Evolutionary conservation across 2,329 filamentous ascomycete genomes (phyloP), one percentile per base, ranked within the genome.

Genomic region (Penicillium paneum): DNA sequence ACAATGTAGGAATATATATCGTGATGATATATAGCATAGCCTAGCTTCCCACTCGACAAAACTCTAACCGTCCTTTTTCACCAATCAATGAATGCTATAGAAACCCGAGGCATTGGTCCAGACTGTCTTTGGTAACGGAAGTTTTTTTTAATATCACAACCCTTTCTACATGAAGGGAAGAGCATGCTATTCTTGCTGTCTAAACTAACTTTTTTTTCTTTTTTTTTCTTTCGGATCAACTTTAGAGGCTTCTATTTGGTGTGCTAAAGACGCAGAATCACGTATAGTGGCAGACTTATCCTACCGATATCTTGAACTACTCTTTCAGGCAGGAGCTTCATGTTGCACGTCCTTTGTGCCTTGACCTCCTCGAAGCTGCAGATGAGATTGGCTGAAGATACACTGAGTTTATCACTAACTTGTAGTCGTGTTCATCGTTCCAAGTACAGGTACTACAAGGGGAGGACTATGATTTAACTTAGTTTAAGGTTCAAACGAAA

Each of bases 331-430:
- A 52, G 42, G 53, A 55, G 53, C 13, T 31, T 12, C n/a, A 29
- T 35, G n/a, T 32, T 50, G 52, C 52, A 50, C 26, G 32, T 32
- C 24, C 44, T 32, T 26, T 28, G 51, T 43, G 45, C 19, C 28
- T 50, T 44, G 46, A 49, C 52, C 40, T 39, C 17, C 38, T 26
- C 35, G 36, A 45, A 26, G 12, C 50, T 28, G 38, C 39, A 28
- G 19, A 54, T 39, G n/a, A 35, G 52, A 44, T 54, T 54, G 45
- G 51, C n/a, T 44, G 28, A 32, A 44, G 24, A 53, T 53, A 53
- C 6, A 24, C 52, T 15, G 32, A 28, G 31, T 15, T 36, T n/a
- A 29, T 13, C 7, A 29, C 42, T n/a, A 13, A 28, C 8, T 19
- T 11, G 19, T 35, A 13, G 31, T 7, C n/a, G 28, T 48, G n/a